These are phyloP conservation scores for Paratinospora sagittata DNA, from an alignment of 164 flowering plant genomes.

Conservation along the genomic window DNA sequence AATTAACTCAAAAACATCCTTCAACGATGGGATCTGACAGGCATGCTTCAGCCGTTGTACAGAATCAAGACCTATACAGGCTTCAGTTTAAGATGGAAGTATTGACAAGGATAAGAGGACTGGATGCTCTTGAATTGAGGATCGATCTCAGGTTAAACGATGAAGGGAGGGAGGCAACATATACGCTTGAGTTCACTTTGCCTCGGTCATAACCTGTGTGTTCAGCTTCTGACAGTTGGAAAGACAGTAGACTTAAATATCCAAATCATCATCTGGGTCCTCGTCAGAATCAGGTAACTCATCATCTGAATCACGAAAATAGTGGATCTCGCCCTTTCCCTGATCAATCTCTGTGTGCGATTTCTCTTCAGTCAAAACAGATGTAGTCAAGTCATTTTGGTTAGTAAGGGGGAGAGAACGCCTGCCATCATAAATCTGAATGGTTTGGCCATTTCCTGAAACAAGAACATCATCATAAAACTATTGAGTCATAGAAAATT, in stretches of 20 bases:
- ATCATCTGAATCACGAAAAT: slow-evolving; percentile 92
- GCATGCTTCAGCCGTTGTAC: neutral
- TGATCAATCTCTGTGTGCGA: slow-evolving; percentile 22
- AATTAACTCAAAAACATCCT: neutral
- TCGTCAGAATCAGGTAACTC: slow-evolving; percentile 94
- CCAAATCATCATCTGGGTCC: slow-evolving; percentile 99
- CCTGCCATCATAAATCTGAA: slow-evolving; percentile 88
- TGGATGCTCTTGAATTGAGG: neutral
- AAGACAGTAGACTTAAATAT: slow-evolving; percentile 39
- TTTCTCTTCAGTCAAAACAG: slow-evolving; percentile 16
- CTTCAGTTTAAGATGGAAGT: neutral
- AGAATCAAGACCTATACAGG: neutral
- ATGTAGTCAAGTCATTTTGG: slow-evolving; percentile 24
- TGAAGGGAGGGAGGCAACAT: neutral
- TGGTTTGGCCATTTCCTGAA: slow-evolving; percentile 57
- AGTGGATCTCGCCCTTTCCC: slow-evolving; percentile 79
- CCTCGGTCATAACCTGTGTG: neutral
- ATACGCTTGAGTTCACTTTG: neutral
- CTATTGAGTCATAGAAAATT: neutral
- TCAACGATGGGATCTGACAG: too few species aligned
- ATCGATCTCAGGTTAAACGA: neutral
- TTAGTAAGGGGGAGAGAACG: slow-evolving; percentile 35
- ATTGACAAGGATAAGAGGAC: neutral
- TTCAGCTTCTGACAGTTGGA: neutral
- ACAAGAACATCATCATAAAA: slow-evolving; percentile 11